These are phyloP conservation scores for Lentinula detonsa DNA, from an alignment of 768 basidiomycete genomes.

Conservation along the genomic window DNA sequence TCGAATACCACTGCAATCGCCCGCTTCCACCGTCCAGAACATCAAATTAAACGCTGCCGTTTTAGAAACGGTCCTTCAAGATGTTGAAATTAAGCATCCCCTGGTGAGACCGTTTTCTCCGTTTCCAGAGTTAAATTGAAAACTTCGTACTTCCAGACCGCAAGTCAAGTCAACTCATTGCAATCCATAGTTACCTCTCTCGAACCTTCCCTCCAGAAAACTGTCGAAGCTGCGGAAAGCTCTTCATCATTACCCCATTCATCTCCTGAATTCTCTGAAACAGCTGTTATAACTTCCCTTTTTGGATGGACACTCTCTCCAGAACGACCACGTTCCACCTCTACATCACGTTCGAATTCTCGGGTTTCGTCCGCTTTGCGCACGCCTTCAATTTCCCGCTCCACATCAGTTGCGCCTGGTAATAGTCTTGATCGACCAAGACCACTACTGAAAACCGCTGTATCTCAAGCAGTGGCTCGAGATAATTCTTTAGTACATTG, in stretches of 20 bases:
- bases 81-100: conserved; percentile 64
- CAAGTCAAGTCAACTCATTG: conserved; percentile 50
- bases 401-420: conserved; percentile 22
- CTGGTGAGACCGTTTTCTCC: conserved; percentile 39
- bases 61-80: conserved; percentile 47
- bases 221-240: conserved; percentile 7
- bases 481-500: conserved; percentile 60
- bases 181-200: conserved; percentile 38
- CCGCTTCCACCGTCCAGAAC: conserved; percentile 54
- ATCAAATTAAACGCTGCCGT: conserved; percentile 48
- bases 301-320: conserved; percentile 47
- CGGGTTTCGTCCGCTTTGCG: conserved; percentile 21
- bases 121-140: background rate
- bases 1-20: conserved; percentile 65
- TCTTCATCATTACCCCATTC: background rate
- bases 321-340: conserved; percentile 21
- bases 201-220: background rate
- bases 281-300: conserved; percentile 36
- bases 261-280: conserved; percentile 25
- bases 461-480: conserved; percentile 13
- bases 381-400: conserved; percentile 24
- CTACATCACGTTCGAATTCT: conserved; percentile 22
- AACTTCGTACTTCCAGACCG: conserved; percentile 33
- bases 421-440: background rate
- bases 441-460: background rate